Evolutionary conservation across 768 basidiomycete genomes (phyloP).

Genomic region (Phlebiopsis gigantea): DNA sequence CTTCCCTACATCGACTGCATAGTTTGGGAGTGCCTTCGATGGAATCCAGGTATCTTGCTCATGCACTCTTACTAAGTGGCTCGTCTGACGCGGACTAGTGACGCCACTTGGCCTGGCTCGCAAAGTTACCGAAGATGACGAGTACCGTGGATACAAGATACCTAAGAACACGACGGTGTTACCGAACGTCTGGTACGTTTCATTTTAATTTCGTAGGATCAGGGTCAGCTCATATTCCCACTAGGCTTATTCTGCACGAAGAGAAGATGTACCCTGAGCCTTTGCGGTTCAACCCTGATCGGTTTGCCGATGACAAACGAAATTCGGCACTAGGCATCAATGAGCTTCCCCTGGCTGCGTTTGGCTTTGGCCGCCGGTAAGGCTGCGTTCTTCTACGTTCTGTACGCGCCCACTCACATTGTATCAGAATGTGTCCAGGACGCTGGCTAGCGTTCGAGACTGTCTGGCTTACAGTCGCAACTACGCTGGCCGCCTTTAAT

Average conservation of each 20-base stretch:
- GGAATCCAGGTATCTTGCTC: constrained; percentile 12
- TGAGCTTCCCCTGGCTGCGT: constrained; percentile 23
- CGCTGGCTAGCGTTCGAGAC: constrained; percentile 16
- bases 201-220: neutral
- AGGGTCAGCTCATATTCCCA: neutral
- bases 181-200: constrained; percentile 12
- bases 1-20: constrained; percentile 50
- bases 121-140: constrained; percentile 21
- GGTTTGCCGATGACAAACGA: constrained; percentile 31
- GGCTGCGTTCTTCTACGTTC: neutral
- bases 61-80: neutral
- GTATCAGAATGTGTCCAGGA: constrained; percentile 22
- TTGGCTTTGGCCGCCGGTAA: constrained; percentile 27
- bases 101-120: constrained; percentile 11
- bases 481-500: constrained; percentile 16
- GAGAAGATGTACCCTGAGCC: constrained; percentile 31
- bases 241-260: constrained; percentile 35
- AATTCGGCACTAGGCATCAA: constrained; percentile 23
- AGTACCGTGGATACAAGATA: constrained; percentile 24
- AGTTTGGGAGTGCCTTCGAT: constrained; percentile 14
- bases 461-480: constrained; percentile 21
- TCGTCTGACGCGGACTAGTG: neutral
- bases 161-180: constrained; percentile 21
- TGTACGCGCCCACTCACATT: neutral
- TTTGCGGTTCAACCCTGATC: constrained; percentile 31